These are phyloP conservation scores for Meripilus lineatus DNA, from an alignment of 1,284 basidiomycete genomes.

Conservation along the genomic window DNA sequence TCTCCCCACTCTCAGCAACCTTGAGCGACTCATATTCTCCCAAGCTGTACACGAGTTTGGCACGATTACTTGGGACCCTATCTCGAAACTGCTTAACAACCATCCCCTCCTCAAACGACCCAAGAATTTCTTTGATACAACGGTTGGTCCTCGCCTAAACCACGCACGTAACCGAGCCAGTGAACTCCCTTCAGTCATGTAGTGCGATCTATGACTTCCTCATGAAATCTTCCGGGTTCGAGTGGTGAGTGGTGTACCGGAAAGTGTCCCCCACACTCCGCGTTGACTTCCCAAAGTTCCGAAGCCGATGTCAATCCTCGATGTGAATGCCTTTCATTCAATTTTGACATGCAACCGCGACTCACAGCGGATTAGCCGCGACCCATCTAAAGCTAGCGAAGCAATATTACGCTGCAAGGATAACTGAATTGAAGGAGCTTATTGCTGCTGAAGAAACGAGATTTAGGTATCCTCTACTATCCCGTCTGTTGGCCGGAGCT, in stretches of 20 bases:
- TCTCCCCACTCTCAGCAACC: constrained; percentile 32
- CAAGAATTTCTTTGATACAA: constrained; percentile 60
- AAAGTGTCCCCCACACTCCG: constrained; percentile 3
- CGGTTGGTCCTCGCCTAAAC: constrained; percentile 25
- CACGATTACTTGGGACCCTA: constrained; percentile 63
- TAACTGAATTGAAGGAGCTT: constrained; percentile 63
- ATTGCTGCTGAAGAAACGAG: constrained; percentile 69
- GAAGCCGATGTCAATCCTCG: constrained; percentile 11
- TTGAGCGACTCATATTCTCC: constrained; percentile 72
- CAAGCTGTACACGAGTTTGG: constrained; percentile 85
- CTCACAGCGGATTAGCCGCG: constrained; percentile 35
- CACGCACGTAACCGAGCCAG: constrained; percentile 16
- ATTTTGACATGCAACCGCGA: constrained; percentile 8
- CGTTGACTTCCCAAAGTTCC: constrained; percentile 16
- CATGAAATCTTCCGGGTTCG: constrained; percentile 63
- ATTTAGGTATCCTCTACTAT: constrained; percentile 61
- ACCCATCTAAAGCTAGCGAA: constrained; percentile 67
- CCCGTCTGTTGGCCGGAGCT: not conserved
- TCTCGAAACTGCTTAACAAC: constrained; percentile 61
- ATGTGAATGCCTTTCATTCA: constrained; percentile 12
- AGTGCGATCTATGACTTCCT: constrained; percentile 60
- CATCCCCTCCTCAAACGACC: constrained; percentile 65
- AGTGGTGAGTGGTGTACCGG: constrained; percentile 44
- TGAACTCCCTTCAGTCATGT: constrained; percentile 49
- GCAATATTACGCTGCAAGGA: constrained; percentile 63